Evolutionary conservation across 495 filamentous ascomycete species (phyloP).

Genomic region (Tuber borchii): DNA sequence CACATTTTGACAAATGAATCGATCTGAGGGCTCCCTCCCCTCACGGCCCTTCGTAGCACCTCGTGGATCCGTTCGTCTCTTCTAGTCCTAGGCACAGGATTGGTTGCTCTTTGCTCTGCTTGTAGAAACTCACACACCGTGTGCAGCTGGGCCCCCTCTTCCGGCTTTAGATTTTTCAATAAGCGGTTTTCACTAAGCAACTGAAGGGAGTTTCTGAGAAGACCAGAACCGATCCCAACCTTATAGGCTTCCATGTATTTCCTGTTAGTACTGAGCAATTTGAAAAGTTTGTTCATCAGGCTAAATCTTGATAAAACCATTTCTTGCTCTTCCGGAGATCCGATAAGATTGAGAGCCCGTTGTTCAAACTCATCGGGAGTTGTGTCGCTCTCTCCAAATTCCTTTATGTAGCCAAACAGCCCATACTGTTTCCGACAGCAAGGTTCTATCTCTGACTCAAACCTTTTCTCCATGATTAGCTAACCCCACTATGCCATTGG

Average conservation of each 20-base stretch:
- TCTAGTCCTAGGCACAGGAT: background rate
- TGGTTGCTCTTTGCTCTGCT: background rate
- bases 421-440: background rate
- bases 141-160: background rate
- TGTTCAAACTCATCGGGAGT: too few relatives aligned
- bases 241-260: constrained; percentile 18
- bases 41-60: background rate
- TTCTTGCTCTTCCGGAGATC: constrained; percentile 17
- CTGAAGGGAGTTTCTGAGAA: constrained; percentile 6
- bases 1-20: constrained; percentile 3
- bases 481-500: too few relatives aligned
- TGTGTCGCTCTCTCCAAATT: too few relatives aligned
- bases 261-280: background rate
- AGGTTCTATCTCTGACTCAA: constrained; percentile 6
- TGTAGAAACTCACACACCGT: constrained; percentile 13
- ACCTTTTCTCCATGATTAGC: too few relatives aligned
- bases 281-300: constrained; percentile 25
- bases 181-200: constrained; percentile 1
- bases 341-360: too few relatives aligned
- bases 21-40: background rate
- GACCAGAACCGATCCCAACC: constrained; percentile 12
- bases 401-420: too few relatives aligned
- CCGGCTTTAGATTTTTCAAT: background rate
- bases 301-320: background rate
- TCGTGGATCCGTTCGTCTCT: background rate